These are phyloP conservation scores for Trichomonas tenax DNA, from an alignment of 208 protist species.

Conservation along the genomic window DNA sequence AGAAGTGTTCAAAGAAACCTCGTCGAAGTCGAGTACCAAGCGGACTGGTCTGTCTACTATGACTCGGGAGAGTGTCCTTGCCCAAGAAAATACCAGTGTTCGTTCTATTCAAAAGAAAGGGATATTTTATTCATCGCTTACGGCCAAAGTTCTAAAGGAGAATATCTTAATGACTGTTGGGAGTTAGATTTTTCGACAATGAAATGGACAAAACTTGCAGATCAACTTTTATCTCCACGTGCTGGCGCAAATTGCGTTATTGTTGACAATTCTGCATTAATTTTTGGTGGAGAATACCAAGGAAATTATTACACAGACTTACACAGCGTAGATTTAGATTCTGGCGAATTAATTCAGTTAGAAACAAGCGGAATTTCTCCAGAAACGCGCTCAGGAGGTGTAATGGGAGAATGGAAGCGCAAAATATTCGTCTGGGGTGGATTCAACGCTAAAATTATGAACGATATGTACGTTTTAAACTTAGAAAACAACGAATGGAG, in stretches of 20 bases:
- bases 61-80: background rate
- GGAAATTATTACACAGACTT: background rate
- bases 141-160: background rate
- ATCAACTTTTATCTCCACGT: background rate
- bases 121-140: background rate
- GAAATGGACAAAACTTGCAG: background rate
- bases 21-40: background rate
- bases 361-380: background rate
- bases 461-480: background rate
- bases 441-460: background rate
- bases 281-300: background rate
- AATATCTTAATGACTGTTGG: background rate
- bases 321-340: background rate
- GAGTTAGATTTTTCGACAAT: background rate
- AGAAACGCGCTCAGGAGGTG: background rate
- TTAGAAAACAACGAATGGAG: background rate
- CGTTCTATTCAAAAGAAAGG: background rate
- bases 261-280: background rate
- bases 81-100: background rate
- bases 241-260: background rate
- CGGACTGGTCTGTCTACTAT: background rate
- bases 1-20: background rate
- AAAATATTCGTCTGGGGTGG: background rate
- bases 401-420: background rate
- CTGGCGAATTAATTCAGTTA: background rate